Conservation (phyloP, 306 rosid species). For the Acacia confusa region DNA sequence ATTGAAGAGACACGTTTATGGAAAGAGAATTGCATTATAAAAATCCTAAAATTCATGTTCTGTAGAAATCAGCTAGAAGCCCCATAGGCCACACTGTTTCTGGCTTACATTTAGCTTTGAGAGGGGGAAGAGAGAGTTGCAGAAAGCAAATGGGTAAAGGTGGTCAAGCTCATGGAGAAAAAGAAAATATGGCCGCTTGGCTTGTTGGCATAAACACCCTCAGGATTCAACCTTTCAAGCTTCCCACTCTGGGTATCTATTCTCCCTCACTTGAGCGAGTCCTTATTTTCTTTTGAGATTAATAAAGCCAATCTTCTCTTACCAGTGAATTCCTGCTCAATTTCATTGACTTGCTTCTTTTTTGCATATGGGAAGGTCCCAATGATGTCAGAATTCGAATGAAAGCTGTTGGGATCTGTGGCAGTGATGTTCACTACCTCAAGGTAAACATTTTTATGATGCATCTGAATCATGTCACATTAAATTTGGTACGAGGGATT, state of each 20-base stretch:
- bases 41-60: neutral
- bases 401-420: slow-evolving; percentile 97
- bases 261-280: neutral
- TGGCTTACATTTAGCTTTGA: slow-evolving; percentile 3
- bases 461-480: neutral
- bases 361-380: slow-evolving; percentile 54
- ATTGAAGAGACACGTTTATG: neutral
- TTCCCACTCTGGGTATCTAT: slow-evolving; percentile 71
- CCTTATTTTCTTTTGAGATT: neutral
- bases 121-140: neutral
- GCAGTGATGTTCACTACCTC: slow-evolving; percentile 93
- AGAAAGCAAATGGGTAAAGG: slow-evolving; percentile 68
- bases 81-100: neutral
- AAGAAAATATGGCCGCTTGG: slow-evolving; percentile 93
- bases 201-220: slow-evolving; percentile 68
- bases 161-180: slow-evolving; percentile 44
- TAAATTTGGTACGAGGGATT: too few relatives aligned
- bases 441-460: slow-evolving; percentile 43
- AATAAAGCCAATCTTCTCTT: neutral
- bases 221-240: slow-evolving; percentile 84
- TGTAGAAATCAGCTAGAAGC: neutral
- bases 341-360: slow-evolving; percentile 11
- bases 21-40: neutral
- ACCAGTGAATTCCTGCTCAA: neutral
- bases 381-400: slow-evolving; percentile 69